Evolutionary conservation across 129 eudicot species (phyloP).

Genomic region (Ambrosia trifida): DNA sequence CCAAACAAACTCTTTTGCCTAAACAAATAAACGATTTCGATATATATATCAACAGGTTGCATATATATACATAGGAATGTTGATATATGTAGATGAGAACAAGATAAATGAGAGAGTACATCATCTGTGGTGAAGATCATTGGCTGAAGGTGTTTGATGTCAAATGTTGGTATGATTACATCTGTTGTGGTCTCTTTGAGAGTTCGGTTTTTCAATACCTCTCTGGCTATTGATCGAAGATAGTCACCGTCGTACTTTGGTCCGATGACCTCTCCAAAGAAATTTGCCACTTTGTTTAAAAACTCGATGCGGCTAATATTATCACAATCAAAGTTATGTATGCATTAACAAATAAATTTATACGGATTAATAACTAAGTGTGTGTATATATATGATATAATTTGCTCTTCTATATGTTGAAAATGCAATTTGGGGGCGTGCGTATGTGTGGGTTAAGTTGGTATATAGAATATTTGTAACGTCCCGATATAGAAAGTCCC

Average conservation of each 20-base stretch:
- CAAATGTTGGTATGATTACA: conserved; percentile 54
- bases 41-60: not conserved
- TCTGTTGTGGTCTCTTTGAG: conserved; percentile 41
- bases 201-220: conserved; percentile 28
- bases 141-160: conserved; percentile 59
- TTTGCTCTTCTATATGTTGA: too few relatives aligned
- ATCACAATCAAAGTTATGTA: conserved; percentile 10
- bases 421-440: too few relatives aligned
- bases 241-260: conserved; percentile 59
- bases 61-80: not conserved
- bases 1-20: conserved; percentile 44
- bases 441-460: too few relatives aligned
- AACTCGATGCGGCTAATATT: conserved; percentile 36
- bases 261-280: conserved; percentile 35
- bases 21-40: not conserved
- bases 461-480: too few relatives aligned
- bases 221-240: conserved; percentile 35
- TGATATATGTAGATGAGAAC: not conserved
- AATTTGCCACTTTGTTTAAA: conserved; percentile 27
- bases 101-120: conserved; percentile 23
- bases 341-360: not conserved
- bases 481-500: too few relatives aligned
- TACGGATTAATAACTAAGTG: too few relatives aligned
- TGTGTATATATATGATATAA: too few relatives aligned
- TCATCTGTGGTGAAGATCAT: conserved; percentile 45